Conservation (phyloP, 2,329 filamentous ascomycete genomes). For the Hymenoscyphus repandus region DNA sequence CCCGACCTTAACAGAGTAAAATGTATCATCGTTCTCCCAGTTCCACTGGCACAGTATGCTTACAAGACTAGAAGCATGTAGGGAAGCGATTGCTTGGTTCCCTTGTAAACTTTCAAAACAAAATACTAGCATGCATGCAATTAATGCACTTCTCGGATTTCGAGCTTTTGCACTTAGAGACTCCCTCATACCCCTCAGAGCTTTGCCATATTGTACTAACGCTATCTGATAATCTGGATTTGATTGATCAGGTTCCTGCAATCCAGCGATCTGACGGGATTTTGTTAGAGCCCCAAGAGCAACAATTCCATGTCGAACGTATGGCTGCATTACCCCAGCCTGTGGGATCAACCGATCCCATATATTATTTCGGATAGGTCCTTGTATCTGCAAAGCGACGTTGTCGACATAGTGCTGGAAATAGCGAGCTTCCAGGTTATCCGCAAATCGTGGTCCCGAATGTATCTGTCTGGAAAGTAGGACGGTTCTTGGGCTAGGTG, state of each 20-base stretch:
- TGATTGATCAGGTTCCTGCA: background rate
- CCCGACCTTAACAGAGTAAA: background rate
- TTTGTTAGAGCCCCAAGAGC: slow-evolving; percentile 7
- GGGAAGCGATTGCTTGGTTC: background rate
- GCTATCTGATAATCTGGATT: slow-evolving; percentile 4
- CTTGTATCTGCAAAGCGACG: slow-evolving; percentile 2
- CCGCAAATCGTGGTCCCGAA: background rate
- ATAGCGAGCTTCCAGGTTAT: slow-evolving; percentile 4
- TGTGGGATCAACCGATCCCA: slow-evolving; percentile 12
- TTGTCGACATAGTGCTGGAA: slow-evolving; percentile 7
- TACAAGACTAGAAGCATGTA: slow-evolving; percentile 1
- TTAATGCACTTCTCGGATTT: background rate
- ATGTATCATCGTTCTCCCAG: background rate
- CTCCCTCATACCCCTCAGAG: slow-evolving; percentile 6
- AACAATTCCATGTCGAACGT: slow-evolving; percentile 8
- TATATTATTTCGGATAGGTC: background rate
- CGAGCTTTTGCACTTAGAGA: background rate
- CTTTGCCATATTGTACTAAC: slow-evolving; percentile 2
- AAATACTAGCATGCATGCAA: slow-evolving; percentile 8
- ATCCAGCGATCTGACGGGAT: slow-evolving; percentile 16
- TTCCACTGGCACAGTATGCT: slow-evolving; percentile 3
- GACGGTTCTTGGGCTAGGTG: background rate
- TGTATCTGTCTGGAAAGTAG: background rate
- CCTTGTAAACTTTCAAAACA: slow-evolving; percentile 9
- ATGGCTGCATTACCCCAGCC: background rate